Base-by-base conservation (phyloP, 192 early-diverging fungal species). In the Umbelopsis sp. region DNA sequence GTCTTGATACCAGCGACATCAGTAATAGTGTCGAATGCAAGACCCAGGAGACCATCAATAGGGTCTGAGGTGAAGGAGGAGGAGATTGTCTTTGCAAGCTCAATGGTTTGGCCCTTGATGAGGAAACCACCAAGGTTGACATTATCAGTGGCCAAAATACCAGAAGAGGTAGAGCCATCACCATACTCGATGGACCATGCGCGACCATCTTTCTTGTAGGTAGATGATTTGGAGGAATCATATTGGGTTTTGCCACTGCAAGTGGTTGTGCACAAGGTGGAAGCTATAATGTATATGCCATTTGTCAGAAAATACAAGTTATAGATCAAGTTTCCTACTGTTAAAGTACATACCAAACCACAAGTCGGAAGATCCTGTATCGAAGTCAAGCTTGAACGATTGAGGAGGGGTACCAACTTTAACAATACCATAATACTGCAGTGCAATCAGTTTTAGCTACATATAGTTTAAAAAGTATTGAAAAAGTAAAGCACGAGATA, bases 361-460 rank as follows among this genome's bases (percentile, higher is more conserved):
- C 3, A 90, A 71, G 73, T 91, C 90, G n/a, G 86, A 85, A 1
- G 88, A 90, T 21, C 90, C 90, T 4, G 90, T 91, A 64, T 91
- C 90, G 41, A 91, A 84, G 66, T 89, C 83, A n/a, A 91, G 76
- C 55, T 89, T 89, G 73, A 91, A 88, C 45, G 76, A 78, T 55
- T 90, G 87, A 20, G 87, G 85, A 46, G 90, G 90, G 11, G 90
- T 85, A 12, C 90, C 90, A 22, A 90, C 80, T 1, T 83, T 76
- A 6, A 90, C 87, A n/a, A 78, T 74, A 52, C 84, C 87, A 67
- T 91, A 91, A 65, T 91, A 91, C 82, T 91, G 37, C 10, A 41
- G 37, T 41, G 37, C 37, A 41, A 41, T 41, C 37, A 41, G 37
- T 41, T 41, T 41, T 41, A 41, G 37, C 37, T 41, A 41, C 37